A percentile compares a stretch with the other conserved stretches of the same genome.
phyloP scores from a whole-genome alignment of 768 basidiomycete species.

The Tulasnella sp. region DNA sequence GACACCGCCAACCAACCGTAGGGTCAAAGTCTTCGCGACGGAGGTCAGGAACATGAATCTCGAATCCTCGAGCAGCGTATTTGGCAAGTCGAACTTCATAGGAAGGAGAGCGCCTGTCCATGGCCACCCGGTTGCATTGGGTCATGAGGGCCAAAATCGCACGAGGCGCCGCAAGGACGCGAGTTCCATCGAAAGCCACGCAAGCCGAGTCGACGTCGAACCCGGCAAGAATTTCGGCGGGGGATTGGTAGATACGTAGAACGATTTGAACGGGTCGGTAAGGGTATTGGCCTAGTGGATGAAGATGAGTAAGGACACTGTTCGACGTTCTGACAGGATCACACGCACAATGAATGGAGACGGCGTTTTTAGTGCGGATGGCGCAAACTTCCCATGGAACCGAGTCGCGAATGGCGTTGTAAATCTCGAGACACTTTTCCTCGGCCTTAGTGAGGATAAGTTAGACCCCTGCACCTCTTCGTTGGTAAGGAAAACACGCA shows the following conservation, averaged over 20 bases:
- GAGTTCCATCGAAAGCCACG: constrained; percentile 52
- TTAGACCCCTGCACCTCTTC: too few species aligned
- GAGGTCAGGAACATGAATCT: constrained; percentile 55
- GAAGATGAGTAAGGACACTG: neutral
- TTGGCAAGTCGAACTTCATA: constrained; percentile 60
- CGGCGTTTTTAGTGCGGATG: too few species aligned
- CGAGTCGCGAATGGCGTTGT: too few species aligned
- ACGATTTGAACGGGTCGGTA: constrained; percentile 64
- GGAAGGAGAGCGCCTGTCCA: constrained; percentile 59
- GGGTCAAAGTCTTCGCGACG: constrained; percentile 54
- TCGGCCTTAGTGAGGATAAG: too few species aligned
- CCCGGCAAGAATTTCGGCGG: constrained; percentile 62
- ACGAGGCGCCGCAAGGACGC: constrained; percentile 60
- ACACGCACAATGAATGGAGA: neutral
- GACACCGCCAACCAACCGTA: constrained; percentile 44
- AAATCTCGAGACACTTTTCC: too few species aligned
- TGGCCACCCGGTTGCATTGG: constrained; percentile 61
- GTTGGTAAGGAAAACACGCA: constrained; percentile 32
- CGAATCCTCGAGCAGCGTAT: constrained; percentile 53
- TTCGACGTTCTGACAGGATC: too few species aligned
- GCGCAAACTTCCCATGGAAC: too few species aligned
- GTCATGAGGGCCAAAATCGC: constrained; percentile 61
- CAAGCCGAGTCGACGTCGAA: constrained; percentile 67
- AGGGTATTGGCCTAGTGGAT: constrained; percentile 54
- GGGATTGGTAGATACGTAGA: constrained; percentile 59